Evolutionary conservation across 257 asterid species (phyloP).

Genomic region (Thymus mandschuricus): DNA sequence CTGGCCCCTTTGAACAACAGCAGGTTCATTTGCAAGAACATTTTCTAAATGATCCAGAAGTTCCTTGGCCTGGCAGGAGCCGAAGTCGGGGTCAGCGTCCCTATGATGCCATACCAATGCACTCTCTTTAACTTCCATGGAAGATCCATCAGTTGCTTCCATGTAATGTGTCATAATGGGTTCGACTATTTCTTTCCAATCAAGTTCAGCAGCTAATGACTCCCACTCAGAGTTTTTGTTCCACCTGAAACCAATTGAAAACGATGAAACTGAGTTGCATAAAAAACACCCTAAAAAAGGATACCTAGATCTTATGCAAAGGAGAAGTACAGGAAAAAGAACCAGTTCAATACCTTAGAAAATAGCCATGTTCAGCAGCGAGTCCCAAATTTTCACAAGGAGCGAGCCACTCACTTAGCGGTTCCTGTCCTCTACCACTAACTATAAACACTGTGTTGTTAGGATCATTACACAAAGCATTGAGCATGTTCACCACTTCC

Average conservation of each 20-base stretch:
- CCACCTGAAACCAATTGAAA: constrained; percentile 52
- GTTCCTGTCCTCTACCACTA: constrained; percentile 77
- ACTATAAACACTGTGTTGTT: constrained; percentile 80
- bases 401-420: constrained; percentile 78
- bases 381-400: constrained; percentile 76
- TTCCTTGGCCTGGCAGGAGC: constrained; percentile 90
- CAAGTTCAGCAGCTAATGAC: constrained; percentile 67
- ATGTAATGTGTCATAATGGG: constrained; percentile 84
- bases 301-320: not conserved
- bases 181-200: constrained; percentile 82
- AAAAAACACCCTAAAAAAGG: not conserved
- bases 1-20: constrained; percentile 86
- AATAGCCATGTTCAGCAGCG: constrained; percentile 93
- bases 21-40: constrained; percentile 92
- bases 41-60: constrained; percentile 77
- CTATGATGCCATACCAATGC: constrained; percentile 95
- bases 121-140: constrained; percentile 83
- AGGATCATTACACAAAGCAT: constrained; percentile 67
- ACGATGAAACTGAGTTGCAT: constrained; percentile 7
- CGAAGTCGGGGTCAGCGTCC: constrained; percentile 85
- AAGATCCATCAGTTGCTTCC: constrained; percentile 89
- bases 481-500: constrained; percentile 63
- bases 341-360: constrained; percentile 55
- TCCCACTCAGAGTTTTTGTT: constrained; percentile 65
- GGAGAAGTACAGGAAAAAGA: not conserved